These are phyloP conservation scores for Lactarius deliciosus DNA, from an alignment of 768 basidiomycete genomes.

Conservation along the genomic window DNA sequence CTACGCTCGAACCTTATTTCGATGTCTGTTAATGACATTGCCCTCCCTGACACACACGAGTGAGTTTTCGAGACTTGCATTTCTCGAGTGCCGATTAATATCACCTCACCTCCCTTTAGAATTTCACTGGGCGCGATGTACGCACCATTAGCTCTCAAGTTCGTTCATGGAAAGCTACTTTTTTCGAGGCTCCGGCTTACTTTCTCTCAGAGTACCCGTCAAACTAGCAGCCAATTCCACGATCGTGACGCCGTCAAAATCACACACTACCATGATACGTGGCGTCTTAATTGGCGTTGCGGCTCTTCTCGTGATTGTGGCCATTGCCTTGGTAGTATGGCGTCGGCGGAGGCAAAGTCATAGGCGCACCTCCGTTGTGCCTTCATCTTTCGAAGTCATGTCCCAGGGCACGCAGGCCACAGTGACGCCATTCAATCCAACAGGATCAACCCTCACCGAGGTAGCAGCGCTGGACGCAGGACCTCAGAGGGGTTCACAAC, in stretches of 20 bases:
- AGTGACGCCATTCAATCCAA: conserved; percentile 11
- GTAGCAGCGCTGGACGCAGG: not conserved
- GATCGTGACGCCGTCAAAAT: not conserved
- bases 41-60: conserved; percentile 7
- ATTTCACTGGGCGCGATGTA: conserved; percentile 31
- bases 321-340: not conserved
- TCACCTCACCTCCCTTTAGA: conserved; percentile 1
- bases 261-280: conserved; percentile 12
- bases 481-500: not conserved
- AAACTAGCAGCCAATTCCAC: not conserved
- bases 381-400: not conserved
- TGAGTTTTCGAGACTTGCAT: not conserved
- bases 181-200: not conserved
- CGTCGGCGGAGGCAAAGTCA: conserved; percentile 10
- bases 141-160: conserved; percentile 31
- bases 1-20: conserved; percentile 15
- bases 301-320: not conserved
- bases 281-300: conserved; percentile 16
- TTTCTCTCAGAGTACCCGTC: conserved; percentile 1
- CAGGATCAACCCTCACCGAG: not conserved
- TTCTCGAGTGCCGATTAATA: not conserved
- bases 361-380: not conserved
- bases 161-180: not conserved
- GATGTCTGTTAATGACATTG: not conserved
- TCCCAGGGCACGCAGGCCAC: not conserved